Evolutionary conservation across 2,329 filamentous ascomycete genomes (phyloP).

Genomic region (Pseudogymnoascus sp.): DNA sequence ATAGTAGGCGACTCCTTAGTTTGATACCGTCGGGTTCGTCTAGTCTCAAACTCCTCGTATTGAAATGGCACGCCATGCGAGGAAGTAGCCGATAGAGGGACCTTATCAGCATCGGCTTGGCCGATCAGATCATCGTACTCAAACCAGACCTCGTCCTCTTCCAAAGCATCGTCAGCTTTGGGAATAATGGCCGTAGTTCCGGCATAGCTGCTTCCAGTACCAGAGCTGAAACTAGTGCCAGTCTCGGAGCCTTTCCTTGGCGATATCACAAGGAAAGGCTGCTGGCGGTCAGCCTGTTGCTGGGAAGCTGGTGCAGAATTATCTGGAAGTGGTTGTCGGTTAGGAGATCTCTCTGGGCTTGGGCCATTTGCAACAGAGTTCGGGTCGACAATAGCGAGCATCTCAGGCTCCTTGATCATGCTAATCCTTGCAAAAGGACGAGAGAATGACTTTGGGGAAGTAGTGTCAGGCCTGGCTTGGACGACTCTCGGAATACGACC

Average conservation of each 20-base stretch:
- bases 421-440: constrained; percentile 63
- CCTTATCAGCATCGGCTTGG: constrained; percentile 43
- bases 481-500: constrained; percentile 81
- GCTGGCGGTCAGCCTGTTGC: background rate
- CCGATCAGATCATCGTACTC: constrained; percentile 88
- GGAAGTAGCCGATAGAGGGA: constrained; percentile 45
- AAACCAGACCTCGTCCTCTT: constrained; percentile 78
- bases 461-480: constrained; percentile 56
- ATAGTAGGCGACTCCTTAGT: constrained; percentile 21
- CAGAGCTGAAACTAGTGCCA: constrained; percentile 54
- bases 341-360: constrained; percentile 27
- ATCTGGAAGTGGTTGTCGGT: constrained; percentile 14
- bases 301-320: background rate
- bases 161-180: constrained; percentile 50
- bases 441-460: constrained; percentile 75
- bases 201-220: constrained; percentile 45
- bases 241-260: constrained; percentile 63
- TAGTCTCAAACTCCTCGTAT: constrained; percentile 40
- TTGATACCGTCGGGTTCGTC: constrained; percentile 15
- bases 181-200: constrained; percentile 61
- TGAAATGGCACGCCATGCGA: constrained; percentile 50
- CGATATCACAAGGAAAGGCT: constrained; percentile 61
- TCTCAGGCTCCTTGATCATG: constrained; percentile 27
- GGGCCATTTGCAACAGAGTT: constrained; percentile 43
- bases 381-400: constrained; percentile 26